phyloP scores from a whole-genome alignment of 331 rosid species.

The Acacia pycnantha region DNA sequence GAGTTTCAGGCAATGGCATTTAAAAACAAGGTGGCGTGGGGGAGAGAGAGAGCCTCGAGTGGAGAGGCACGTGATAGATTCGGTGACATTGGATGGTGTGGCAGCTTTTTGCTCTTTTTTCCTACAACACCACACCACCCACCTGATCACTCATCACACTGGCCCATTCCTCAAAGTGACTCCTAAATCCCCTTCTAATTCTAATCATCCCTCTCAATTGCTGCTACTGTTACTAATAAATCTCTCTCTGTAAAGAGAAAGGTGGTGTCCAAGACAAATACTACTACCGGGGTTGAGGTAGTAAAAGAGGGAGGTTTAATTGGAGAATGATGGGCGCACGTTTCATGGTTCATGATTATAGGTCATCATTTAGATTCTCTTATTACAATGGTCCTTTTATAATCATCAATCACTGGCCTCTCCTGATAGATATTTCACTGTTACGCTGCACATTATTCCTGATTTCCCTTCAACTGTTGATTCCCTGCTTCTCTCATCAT shows the following conservation, averaged over 20 bases:
- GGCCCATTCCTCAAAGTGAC: slow-evolving; percentile 19
- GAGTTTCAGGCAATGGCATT: slow-evolving; percentile 22
- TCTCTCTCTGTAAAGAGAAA: neutral
- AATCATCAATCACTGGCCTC: slow-evolving; percentile 31
- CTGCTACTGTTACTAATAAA: neutral
- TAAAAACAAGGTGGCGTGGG: slow-evolving; percentile 18
- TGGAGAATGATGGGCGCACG: slow-evolving; percentile 92
- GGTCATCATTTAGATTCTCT: slow-evolving; percentile 49
- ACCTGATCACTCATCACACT: neutral
- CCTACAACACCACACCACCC: slow-evolving; percentile 36
- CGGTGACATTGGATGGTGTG: slow-evolving; percentile 49
- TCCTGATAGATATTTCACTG: slow-evolving; percentile 11
- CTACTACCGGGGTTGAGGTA: neutral
- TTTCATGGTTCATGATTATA: slow-evolving; percentile 40
- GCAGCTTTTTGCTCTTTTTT: slow-evolving; percentile 50
- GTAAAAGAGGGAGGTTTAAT: slow-evolving; percentile 46
- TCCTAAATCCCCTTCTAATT: no score
- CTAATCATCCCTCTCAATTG: neutral
- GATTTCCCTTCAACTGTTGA: slow-evolving; percentile 35
- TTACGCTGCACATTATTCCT: neutral
- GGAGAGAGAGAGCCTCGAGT: slow-evolving; percentile 47
- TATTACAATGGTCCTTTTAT: slow-evolving; percentile 37
- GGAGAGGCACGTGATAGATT: slow-evolving; percentile 76
- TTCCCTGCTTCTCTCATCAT: slow-evolving; percentile 33
- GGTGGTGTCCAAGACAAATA: neutral